Evolutionary conservation across 2,329 filamentous ascomycete genomes (phyloP).

Genomic region (Knufia fluminis): DNA sequence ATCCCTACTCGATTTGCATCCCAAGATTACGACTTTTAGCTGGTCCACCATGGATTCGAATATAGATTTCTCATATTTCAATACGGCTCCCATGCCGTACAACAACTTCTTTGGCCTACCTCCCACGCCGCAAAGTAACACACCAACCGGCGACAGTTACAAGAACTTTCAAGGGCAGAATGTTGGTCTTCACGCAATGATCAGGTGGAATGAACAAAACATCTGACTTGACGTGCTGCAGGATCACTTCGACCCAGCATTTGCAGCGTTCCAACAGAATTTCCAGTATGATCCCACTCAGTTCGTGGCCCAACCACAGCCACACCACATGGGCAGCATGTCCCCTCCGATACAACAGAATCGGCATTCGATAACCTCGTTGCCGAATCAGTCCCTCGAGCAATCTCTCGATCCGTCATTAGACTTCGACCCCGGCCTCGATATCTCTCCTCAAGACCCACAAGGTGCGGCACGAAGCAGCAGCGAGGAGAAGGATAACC

Average conservation of each 20-base stretch:
- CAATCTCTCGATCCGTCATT: background rate
- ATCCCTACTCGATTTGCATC: too few species aligned
- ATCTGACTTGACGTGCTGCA: constrained; percentile 16
- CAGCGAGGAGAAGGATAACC: constrained; percentile 47
- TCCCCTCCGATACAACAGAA: constrained; percentile 12
- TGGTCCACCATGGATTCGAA: constrained; percentile 10
- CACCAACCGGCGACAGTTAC: constrained; percentile 33
- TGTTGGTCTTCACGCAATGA: constrained; percentile 18
- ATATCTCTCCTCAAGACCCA: constrained; percentile 21
- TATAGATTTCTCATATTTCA: constrained; percentile 52
- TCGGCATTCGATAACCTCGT: background rate
- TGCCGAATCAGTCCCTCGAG: background rate
- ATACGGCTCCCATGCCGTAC: constrained; percentile 33
- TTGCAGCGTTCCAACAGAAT: constrained; percentile 31
- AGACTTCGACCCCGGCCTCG: background rate
- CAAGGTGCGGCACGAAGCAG: constrained; percentile 31
- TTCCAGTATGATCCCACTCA: constrained; percentile 29
- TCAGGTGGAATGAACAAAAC: background rate
- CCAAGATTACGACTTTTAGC: too few species aligned
- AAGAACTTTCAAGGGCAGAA: constrained; percentile 29
- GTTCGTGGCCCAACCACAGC: constrained; percentile 24
- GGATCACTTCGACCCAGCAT: constrained; percentile 30
- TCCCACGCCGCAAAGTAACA: constrained; percentile 30
- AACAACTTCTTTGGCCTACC: constrained; percentile 42
- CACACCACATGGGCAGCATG: constrained; percentile 25